Evolutionary conservation across 805 yeast species (phyloP).

Genomic region (Metschnikowia rubicola): DNA sequence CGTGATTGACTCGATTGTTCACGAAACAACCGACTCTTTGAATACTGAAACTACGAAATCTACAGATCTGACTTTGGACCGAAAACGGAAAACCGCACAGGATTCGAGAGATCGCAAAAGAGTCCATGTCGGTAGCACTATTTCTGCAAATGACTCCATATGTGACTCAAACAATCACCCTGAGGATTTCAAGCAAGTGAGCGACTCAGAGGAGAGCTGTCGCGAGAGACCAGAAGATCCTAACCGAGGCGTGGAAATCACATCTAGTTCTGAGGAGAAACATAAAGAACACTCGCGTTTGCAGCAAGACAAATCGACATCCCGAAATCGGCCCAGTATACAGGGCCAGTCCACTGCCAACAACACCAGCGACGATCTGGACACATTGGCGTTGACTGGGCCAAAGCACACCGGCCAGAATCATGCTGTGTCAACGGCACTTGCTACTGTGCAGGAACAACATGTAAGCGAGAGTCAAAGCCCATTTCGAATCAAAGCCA

Average conservation of each 20-base stretch:
- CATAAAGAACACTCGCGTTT: neutral
- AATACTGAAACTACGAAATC: too few species aligned
- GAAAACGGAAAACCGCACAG: neutral
- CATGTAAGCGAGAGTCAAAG: neutral
- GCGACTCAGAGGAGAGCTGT: constrained; percentile 10
- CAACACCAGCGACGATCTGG: constrained; percentile 2
- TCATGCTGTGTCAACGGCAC: neutral
- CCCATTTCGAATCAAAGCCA: neutral
- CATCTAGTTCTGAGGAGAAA: constrained; percentile 8
- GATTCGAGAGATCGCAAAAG: neutral
- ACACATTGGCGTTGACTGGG: neutral
- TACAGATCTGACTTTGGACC: too few species aligned
- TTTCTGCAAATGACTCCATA: neutral
- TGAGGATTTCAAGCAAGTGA: constrained; percentile 7
- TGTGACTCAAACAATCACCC: neutral
- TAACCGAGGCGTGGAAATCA: constrained; percentile 1
- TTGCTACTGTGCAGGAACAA: constrained; percentile 1
- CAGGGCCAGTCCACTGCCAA: constrained; percentile 2
- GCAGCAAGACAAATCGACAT: too few species aligned
- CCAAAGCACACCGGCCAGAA: neutral
- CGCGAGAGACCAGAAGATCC: neutral
- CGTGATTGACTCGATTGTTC: neutral
- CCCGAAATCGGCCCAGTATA: neutral
- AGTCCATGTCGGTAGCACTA: neutral
- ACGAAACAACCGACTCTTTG: neutral